Base-by-base conservation (phyloP, 176 grass and related monocot species). In the Poa annua region DNA sequence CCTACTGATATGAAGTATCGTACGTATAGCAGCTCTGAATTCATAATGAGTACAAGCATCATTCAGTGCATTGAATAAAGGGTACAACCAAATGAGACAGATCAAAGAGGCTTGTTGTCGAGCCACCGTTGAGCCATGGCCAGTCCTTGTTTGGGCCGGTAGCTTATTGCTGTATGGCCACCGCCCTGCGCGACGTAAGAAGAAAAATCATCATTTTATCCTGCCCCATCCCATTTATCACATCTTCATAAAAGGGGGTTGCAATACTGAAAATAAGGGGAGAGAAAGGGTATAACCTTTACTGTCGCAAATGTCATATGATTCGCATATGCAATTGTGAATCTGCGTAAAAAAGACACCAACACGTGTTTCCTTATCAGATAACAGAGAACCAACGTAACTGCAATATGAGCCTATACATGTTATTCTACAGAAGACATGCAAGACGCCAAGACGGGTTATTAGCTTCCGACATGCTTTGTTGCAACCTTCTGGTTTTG, bases 241-340 rank as follows among this genome's bases (percentile, higher is more conserved):
- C 53, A 51, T 51, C 49, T 33, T 0, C 2, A 13, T 10, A 16
- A 64, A 33, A 16, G 13, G 26, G 2, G 11, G 6, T 15, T 32
- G 12, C 16, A 65, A 13, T 9, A 20, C 26, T 11, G 3, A 26
- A 39, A n/a, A 70, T 64, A 20, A 55, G 13, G 2, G 45, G 78
- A 33, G 19, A 1, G 7, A n/a, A 45, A 9, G 39, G 39, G 6
- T 42, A 9, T 42, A 42, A 42, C 39, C 39, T 42, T 42, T 42
- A 42, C 7, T 9, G 84, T 89, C 4, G 81, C 87, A 76, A 76
- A 89, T 26, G 83, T 89, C 42, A 89, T 29, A 26, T 92, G 56
- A 52, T 92, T 89, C 35, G 44, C 52, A 35, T 81, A 85, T 24
- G 36, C 75, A 17, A 88, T 81, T 22, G 88, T 86, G 71, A 82